These are phyloP conservation scores for Penicillium diatomitis DNA, from an alignment of 495 filamentous ascomycete genomes.

Conservation along the genomic window DNA sequence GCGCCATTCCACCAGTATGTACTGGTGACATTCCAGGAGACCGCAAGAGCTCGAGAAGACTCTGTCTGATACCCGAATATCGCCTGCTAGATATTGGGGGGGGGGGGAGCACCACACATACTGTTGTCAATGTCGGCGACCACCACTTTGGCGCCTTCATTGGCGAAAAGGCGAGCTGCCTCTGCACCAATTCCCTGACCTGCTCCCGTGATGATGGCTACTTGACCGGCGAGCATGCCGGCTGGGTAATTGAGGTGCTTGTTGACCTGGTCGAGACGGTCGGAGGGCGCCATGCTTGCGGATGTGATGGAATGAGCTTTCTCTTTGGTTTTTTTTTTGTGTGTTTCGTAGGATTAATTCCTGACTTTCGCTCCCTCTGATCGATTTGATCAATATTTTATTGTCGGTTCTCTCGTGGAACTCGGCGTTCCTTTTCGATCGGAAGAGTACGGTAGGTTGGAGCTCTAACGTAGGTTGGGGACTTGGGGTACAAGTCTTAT, in stretches of 20 bases:
- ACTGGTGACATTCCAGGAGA: neutral
- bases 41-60: no score
- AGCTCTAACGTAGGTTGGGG: neutral
- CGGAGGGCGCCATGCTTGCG: slow-evolving; percentile 28
- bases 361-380: no score
- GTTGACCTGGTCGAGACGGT: slow-evolving; percentile 58
- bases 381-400: no score
- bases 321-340: slow-evolving; percentile 1
- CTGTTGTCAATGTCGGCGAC: slow-evolving; percentile 72
- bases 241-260: slow-evolving; percentile 71
- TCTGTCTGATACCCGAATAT: no score
- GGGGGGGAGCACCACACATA: slow-evolving; percentile 23
- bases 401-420: no score
- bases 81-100: neutral
- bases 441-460: no score
- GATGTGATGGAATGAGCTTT: neutral
- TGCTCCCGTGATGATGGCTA: slow-evolving; percentile 79
- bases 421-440: no score
- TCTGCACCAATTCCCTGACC: slow-evolving; percentile 90
- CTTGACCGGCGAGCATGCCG: slow-evolving; percentile 66
- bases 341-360: neutral
- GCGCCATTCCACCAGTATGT: no score
- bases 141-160: slow-evolving; percentile 76
- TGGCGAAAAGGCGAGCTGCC: slow-evolving; percentile 69
- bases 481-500: slow-evolving; percentile 9